Evolutionary conservation across 2,329 filamentous ascomycete genomes (phyloP), one percentile per base, ranked within the genome.

Genomic region (Hypoxylon sp.): DNA sequence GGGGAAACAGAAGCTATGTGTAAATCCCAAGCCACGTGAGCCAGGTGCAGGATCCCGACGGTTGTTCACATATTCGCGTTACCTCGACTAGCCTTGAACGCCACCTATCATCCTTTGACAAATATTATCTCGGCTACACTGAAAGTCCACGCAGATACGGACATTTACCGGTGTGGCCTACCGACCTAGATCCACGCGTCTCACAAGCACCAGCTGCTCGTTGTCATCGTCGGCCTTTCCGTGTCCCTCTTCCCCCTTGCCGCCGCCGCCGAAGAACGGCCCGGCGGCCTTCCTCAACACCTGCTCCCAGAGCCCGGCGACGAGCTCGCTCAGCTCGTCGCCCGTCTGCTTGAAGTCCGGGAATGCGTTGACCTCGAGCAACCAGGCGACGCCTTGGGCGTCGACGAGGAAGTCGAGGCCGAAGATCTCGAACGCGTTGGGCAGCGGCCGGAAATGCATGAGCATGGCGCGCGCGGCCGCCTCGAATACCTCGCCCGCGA

Each of bases 321-420:
- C 88, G 35, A 98, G 75, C 0, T 78, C 83, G 70, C 82, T 85
- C 63, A 96, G 75, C 54, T 90, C 88, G 6, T 83, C 82, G 0
- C 95, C 95, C 13, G 92, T 97, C 83, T 98, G 94, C 70, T 84
- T 87, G 71, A 98, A 98, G 77, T 99, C 95, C 8, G 95, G 95
- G 75, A 96, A 99, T 0, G 94, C 91, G 78, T 99, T 99, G 26
- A 96, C 85, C 78, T 99, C 95, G 54, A 99, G 78, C 69, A 99
- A 73, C 86, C 88, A 97, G 3, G 86, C 84, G 3, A 70, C 80
- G 0, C 86, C 88, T 7, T 73, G 69, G 0, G 72, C 81, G 69
- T 92, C 91, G 8, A 97, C 87, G 69, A 99, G 74, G 71, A 95
- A 99, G 73, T 99, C 95, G 37, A 98, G 75, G 0, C 95, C 95